phyloP scores from a whole-genome alignment of 2,329 filamentous ascomycete species.

The Microdochium trichocladiopsis region DNA sequence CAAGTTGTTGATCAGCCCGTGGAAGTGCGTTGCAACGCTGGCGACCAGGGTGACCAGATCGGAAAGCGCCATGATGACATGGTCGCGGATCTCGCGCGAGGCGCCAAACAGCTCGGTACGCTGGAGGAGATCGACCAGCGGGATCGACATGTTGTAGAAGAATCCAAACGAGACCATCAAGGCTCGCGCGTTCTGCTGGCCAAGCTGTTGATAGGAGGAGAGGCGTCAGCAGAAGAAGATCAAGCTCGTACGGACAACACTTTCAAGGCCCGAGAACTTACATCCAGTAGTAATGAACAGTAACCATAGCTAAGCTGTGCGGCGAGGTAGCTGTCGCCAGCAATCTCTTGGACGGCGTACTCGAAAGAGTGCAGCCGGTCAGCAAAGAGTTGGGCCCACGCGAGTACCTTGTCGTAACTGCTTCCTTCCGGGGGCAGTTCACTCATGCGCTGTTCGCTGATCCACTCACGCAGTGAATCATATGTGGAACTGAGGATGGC shows the following conservation, averaged over 20 bases:
- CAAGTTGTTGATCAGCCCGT: constrained; percentile 7
- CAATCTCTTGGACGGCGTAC: constrained; percentile 24
- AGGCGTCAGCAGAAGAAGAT: neutral
- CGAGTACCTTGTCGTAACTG: constrained; percentile 29
- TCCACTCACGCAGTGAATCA: constrained; percentile 24
- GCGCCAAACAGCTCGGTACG: constrained; percentile 11
- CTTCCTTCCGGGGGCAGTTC: constrained; percentile 30
- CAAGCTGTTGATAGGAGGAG: constrained; percentile 6
- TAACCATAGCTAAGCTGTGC: constrained; percentile 13
- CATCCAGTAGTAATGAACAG: constrained; percentile 11
- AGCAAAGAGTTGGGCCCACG: constrained; percentile 30
- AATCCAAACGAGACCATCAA: constrained; percentile 12
- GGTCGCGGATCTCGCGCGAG: constrained; percentile 11
- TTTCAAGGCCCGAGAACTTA: constrained; percentile 2
- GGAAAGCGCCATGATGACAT: constrained; percentile 10
- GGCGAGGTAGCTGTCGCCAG: constrained; percentile 22
- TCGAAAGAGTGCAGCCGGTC: constrained; percentile 28
- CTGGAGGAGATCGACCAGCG: constrained; percentile 13
- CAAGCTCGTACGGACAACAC: neutral
- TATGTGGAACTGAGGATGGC: constrained; percentile 13
- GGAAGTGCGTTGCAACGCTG: constrained; percentile 12
- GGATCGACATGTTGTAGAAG: constrained; percentile 12
- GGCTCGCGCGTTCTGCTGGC: constrained; percentile 11
- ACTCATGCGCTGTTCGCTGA: constrained; percentile 26
- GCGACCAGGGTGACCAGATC: constrained; percentile 13